Evolutionary conservation across 768 basidiomycete species (phyloP), one percentile per base, ranked within the genome.

Genomic region (Leucosporidium scottii): DNA sequence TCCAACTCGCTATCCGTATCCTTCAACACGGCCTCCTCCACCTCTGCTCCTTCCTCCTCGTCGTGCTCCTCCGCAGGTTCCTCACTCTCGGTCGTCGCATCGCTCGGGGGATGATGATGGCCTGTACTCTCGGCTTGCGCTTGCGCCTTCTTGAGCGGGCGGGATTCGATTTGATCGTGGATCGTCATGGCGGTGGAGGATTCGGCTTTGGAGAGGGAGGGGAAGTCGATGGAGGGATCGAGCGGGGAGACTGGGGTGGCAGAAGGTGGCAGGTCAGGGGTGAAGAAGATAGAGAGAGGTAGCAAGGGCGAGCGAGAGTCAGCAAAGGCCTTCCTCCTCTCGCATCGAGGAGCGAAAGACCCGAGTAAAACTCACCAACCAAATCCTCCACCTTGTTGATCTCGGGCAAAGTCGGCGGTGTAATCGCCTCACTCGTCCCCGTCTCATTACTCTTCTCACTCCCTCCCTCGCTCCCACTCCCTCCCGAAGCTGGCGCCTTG

Each of bases 1-100:
- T 81, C 80, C 54, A 99, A 81, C 80, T 99, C 94, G 30, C 77
- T 75, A 76, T 98, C 94, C 69, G 93, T 85, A 67, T 92, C 90
- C 79, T 88, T 93, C 59, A 98, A 79, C 39, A 97, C 77, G 0
- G 91, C 89, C 76, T 88, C 90, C 65, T 83, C 65, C 47, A 72
- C 62, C 4, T 62, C 83, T 23, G 80, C 80, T 30, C 75, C 75
- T 71, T 84, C 84, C 65, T 84, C 83, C 18, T 63, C 63, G 4
- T 63, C 63, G 4, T 59, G 62, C 31, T 56, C 61, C 28, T 49
- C 65, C 5, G 66, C 65, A 21, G 64, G 49, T 15, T 10, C 36
- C 20, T 54, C 62, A 4, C 53, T 62, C 3, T 61, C 65, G 3
- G 58, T 27, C 53, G 58, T 27, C 53, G 57, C n/a, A 47, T 8